Percentiles rank a stretch among this genome's conserved stretches.
Conservation (phyloP, 2,329 filamentous ascomycete species). For the Gnomoniopsis smithogilvyi region DNA sequence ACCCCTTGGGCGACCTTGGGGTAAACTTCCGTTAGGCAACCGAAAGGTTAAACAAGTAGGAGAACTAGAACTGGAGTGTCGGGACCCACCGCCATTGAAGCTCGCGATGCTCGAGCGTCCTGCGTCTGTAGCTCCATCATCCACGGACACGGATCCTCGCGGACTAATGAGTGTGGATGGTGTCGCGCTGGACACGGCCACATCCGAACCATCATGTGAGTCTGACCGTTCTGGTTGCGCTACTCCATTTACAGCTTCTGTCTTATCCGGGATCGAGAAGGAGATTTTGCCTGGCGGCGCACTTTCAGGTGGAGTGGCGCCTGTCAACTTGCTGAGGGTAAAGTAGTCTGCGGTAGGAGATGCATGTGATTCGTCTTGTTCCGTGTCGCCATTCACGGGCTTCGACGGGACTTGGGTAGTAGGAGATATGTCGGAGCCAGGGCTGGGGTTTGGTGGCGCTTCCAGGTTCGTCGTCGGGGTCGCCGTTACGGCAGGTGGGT, state of each 20-base stretch:
- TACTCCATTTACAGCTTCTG: not conserved
- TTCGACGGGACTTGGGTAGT: constrained; percentile 27
- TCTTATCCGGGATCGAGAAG: constrained; percentile 14
- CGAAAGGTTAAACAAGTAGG: not conserved
- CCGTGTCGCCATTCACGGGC: constrained; percentile 22
- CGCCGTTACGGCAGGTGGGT: not conserved
- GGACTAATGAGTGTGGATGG: constrained; percentile 12
- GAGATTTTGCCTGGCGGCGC: constrained; percentile 11
- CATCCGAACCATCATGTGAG: constrained; percentile 9
- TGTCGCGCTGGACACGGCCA: constrained; percentile 11
- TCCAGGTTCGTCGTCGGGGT: constrained; percentile 20
- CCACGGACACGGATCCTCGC: constrained; percentile 9
- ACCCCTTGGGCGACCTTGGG: constrained; percentile 6
- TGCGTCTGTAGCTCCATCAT: constrained; percentile 5
- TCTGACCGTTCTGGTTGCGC: not conserved
- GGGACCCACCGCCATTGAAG: constrained; percentile 13
- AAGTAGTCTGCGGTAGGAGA: constrained; percentile 12
- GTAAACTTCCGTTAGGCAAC: constrained; percentile 6
- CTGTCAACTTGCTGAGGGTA: not conserved
- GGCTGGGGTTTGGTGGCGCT: constrained; percentile 24
- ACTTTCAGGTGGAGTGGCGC: not conserved
- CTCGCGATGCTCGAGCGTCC: constrained; percentile 11
- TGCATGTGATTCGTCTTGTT: not conserved
- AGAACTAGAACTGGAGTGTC: constrained; percentile 3
- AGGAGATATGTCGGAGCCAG: constrained; percentile 43